phyloP scores from a whole-genome alignment of 75 land plant genomes.

The Selaginella tamariscina region DNA sequence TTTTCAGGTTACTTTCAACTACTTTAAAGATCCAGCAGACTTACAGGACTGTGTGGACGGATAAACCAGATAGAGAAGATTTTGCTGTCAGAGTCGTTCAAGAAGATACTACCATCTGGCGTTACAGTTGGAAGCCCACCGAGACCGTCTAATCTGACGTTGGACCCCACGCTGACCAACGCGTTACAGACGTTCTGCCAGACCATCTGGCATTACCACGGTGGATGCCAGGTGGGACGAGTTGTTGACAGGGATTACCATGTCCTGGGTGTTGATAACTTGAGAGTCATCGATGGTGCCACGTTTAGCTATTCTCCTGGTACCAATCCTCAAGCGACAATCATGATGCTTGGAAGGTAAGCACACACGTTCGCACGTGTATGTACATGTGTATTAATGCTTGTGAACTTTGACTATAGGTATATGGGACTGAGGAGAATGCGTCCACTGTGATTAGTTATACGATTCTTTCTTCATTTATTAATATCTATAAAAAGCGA shows the following conservation, averaged over 20 bases:
- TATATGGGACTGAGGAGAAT: constrained; percentile 8
- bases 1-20: constrained; percentile 85
- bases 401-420: background rate
- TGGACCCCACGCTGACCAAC: constrained; percentile 3
- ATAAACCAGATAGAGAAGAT: constrained; percentile 31
- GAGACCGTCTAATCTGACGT: constrained; percentile 16
- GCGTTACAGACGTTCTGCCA: constrained; percentile 6
- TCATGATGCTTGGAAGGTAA: constrained; percentile 15
- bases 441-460: too few relatives aligned
- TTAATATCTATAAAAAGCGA: too few relatives aligned
- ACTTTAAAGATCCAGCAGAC: constrained; percentile 57
- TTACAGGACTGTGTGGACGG: constrained; percentile 46
- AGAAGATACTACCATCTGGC: background rate
- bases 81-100: constrained; percentile 37
- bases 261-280: background rate
- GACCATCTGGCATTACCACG: background rate
- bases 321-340: background rate
- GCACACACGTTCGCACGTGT: too few relatives aligned
- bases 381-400: background rate
- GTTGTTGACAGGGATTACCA: background rate
- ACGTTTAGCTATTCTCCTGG: background rate
- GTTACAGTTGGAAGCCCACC: background rate
- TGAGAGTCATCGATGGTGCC: background rate
- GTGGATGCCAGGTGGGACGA: background rate
- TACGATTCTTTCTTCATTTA: too few relatives aligned